phyloP scores from a whole-genome alignment of 1,284 basidiomycete genomes.

The Pyrrhoderma noxium region DNA sequence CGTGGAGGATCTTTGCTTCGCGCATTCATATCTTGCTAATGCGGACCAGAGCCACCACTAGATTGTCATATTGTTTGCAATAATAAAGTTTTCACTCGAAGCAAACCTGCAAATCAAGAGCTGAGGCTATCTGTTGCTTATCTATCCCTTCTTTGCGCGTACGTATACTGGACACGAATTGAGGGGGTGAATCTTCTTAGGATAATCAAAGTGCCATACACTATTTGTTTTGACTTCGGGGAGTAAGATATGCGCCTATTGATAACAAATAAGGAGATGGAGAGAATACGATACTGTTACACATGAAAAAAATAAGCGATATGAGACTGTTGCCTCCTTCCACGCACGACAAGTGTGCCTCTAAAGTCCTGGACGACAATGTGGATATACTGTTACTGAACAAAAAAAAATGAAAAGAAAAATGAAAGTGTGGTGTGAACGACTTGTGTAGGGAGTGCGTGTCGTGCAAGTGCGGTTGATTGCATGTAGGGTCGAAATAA shows the following conservation, averaged over 20 bases:
- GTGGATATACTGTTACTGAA: not conserved
- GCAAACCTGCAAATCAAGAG: too few relatives aligned
- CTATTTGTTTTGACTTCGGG: too few relatives aligned
- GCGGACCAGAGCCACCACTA: too few relatives aligned
- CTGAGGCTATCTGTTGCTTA: too few relatives aligned
- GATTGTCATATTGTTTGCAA: too few relatives aligned
- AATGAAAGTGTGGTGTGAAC: slow-evolving; percentile 2
- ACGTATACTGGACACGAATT: too few relatives aligned
- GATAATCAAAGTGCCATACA: too few relatives aligned
- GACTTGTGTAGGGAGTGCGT: slow-evolving; percentile 1
- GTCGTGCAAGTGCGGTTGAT: not conserved
- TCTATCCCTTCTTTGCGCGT: too few relatives aligned
- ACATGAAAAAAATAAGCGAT: slow-evolving; percentile 7
- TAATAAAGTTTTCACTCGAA: too few relatives aligned
- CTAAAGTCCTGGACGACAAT: slow-evolving; percentile 11
- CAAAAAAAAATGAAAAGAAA: slow-evolving; percentile 1
- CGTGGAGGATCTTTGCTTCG: too few relatives aligned
- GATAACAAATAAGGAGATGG: slow-evolving; percentile 14
- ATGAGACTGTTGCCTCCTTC: slow-evolving; percentile 10
- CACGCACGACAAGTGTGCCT: slow-evolving; percentile 6
- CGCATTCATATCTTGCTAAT: too few relatives aligned
- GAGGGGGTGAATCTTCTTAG: too few relatives aligned
- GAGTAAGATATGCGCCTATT: slow-evolving; percentile 7
- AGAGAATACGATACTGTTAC: slow-evolving; percentile 16
- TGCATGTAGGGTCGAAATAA: not conserved